Evolutionary conservation across 768 basidiomycete species (phyloP), one percentile per base, ranked within the genome.

Genomic region (Lyophyllum decastes): DNA sequence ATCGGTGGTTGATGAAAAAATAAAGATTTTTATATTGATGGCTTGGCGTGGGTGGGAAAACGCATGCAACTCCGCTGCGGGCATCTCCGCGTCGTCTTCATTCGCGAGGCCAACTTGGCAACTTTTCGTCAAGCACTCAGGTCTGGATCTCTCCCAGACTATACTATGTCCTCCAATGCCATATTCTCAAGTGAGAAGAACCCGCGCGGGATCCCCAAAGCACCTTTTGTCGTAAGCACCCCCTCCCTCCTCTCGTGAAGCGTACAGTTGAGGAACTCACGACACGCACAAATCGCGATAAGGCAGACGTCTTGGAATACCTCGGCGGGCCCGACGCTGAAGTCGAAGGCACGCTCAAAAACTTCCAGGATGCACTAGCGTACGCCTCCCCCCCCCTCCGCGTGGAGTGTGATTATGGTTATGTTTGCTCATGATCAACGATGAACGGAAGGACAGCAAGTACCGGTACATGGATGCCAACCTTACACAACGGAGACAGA

Each of bases 401-500:
- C 35, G 35, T 38, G 35, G 33, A 59, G 61, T 58, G 68, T 41
- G 65, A 69, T 52, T 61, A n/a, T n/a, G n/a, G n/a, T n/a, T n/a
- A n/a, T n/a, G n/a, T n/a, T n/a, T n/a, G n/a, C n/a, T n/a, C n/a
- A n/a, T n/a, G n/a, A n/a, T n/a, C n/a, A n/a, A n/a, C n/a, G 63
- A 60, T 60, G 47, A 64, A 41, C 61, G 73, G 73, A 80, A 79
- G 79, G 71, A 68, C 76, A 99, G 96, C 65, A 98, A 99, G 80
- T 98, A 99, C 79, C 90, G 92, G 49, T 98, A 96, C 75, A 98
- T 99, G 96, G 96, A 98, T 64, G 76, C 85, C 16, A 95, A 86
- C 68, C 78, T 95, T 49, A 77, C 86, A 6, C 89, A 94, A 67
- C 83, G 95, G 46, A 81, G 90, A 52, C 81, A 81, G 51, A 85